Evolutionary conservation across 2,329 filamentous ascomycete genomes (phyloP).

Genomic region (Botryotinia convoluta): DNA sequence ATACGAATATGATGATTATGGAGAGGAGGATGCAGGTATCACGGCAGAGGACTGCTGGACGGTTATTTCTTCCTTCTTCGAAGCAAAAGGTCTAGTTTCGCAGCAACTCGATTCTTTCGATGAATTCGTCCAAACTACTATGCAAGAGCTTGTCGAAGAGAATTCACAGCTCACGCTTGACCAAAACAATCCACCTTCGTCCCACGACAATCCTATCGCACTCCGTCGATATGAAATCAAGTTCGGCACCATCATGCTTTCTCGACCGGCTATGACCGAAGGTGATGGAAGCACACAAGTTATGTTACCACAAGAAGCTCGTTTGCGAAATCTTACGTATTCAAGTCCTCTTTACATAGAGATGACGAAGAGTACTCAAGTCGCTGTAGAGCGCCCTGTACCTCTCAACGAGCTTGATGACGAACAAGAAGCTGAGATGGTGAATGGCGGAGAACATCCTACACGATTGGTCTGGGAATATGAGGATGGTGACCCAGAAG

Average conservation of each 20-base stretch:
- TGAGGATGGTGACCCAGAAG: slow-evolving; percentile 42
- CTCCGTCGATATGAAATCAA: slow-evolving; percentile 93
- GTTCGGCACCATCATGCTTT: slow-evolving; percentile 86
- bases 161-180: slow-evolving; percentile 91
- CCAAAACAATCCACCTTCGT: slow-evolving; percentile 76
- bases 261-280: slow-evolving; percentile 87
- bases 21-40: slow-evolving; percentile 67
- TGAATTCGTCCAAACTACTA: slow-evolving; percentile 90
- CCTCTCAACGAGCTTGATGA: slow-evolving; percentile 67
- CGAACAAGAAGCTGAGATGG: slow-evolving; percentile 56
- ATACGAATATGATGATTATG: slow-evolving; percentile 68
- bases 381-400: slow-evolving; percentile 74
- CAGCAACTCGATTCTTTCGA: slow-evolving; percentile 99
- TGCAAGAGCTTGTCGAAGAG: slow-evolving; percentile 92
- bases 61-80: slow-evolving; percentile 96
- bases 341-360: slow-evolving; percentile 86
- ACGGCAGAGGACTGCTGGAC: slow-evolving; percentile 98
- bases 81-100: slow-evolving; percentile 90
- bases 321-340: slow-evolving; percentile 93
- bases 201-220: slow-evolving; percentile 75
- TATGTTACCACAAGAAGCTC: slow-evolving; percentile 90
- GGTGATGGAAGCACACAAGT: slow-evolving; percentile 84
- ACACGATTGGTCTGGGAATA: slow-evolving; percentile 61
- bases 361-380: slow-evolving; percentile 79
- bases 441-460: slow-evolving; percentile 55